Percentiles rank a stretch among this genome's conserved stretches.
Conservation (phyloP, 371 early-diverging fungal genomes). For the Rhizomucor pusillus region DNA sequence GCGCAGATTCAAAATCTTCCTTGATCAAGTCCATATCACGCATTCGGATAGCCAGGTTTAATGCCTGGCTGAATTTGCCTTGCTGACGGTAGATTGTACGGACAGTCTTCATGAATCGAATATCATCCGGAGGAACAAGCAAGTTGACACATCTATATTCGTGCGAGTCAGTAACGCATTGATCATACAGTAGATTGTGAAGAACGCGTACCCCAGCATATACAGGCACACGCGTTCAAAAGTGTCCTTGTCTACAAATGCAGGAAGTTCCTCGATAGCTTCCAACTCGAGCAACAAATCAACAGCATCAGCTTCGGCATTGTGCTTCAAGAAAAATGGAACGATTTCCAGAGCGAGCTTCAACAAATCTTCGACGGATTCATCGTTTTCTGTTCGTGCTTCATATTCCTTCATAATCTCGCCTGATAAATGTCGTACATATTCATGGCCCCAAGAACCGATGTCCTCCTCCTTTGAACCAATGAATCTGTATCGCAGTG, state of each 20-base stretch:
- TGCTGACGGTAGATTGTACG: conserved; percentile 88
- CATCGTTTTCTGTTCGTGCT: conserved; percentile 57
- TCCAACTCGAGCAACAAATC: conserved; percentile 93
- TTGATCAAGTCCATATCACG: conserved; percentile 79
- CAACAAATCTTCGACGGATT: conserved; percentile 63
- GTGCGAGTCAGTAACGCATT: background rate
- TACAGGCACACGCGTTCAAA: conserved; percentile 95
- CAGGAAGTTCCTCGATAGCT: conserved; percentile 69
- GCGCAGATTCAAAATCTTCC: conserved; percentile 85
- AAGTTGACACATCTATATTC: conserved; percentile 81
- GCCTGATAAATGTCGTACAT: conserved; percentile 91
- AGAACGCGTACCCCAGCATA: conserved; percentile 71
- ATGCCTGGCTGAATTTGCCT: conserved; percentile 77
- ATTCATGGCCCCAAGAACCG: conserved; percentile 99
- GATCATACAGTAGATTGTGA: background rate
- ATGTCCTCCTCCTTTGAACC: conserved; percentile 78
- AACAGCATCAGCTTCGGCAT: conserved; percentile 97
- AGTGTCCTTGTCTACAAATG: conserved; percentile 87
- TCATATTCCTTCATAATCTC: conserved; percentile 89
- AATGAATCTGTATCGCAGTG: conserved; percentile 80
- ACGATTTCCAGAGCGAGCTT: conserved; percentile 80
- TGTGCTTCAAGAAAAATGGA: conserved; percentile 94
- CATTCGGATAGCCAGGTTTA: conserved; percentile 84
- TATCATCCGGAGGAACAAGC: conserved; percentile 89
- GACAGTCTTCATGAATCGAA: conserved; percentile 80